Conservation (phyloP, 192 early-diverging fungal species). For the Umbelopsis ramanniana region DNA sequence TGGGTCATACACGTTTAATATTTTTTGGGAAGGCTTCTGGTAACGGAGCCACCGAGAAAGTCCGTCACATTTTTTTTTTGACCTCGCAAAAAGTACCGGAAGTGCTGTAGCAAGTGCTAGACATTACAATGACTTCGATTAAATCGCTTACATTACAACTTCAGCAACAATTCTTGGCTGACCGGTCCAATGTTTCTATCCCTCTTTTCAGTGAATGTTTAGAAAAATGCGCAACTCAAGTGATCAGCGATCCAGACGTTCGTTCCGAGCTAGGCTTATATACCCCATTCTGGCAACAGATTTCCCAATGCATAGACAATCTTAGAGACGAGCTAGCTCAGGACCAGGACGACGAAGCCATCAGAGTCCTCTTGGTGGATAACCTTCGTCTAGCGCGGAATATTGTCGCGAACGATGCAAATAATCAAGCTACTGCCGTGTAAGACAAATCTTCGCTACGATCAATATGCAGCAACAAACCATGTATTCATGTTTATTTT, state of each 20-base stretch:
- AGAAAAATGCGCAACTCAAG: constrained; percentile 15
- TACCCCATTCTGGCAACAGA: constrained; percentile 8
- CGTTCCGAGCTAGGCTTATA: not conserved
- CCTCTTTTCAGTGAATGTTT: constrained; percentile 15
- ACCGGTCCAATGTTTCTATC: not conserved
- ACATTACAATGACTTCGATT: not conserved
- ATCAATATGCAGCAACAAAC: not conserved
- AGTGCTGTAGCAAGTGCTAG: not conserved
- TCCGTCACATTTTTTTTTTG: constrained; percentile 15
- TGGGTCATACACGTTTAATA: too few relatives aligned
- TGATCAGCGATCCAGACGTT: not conserved
- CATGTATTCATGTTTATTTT: not conserved
- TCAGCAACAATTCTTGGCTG: not conserved
- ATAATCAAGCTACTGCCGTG: constrained; percentile 22
- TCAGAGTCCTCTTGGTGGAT: not conserved
- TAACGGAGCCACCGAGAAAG: not conserved
- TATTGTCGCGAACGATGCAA: constrained; percentile 12
- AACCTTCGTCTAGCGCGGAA: constrained; percentile 5
- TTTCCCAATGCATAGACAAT: constrained; percentile 1
- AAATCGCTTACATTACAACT: constrained; percentile 3
- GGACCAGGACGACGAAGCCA: constrained; percentile 1
- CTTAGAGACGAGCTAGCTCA: constrained; percentile 13
- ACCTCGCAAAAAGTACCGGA: not conserved
- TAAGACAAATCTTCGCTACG: not conserved
- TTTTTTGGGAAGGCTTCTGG: too few relatives aligned